Percentiles rank a stretch among this genome's conserved stretches.
phyloP scores from a whole-genome alignment of 495 filamentous ascomycete genomes.

The Tirmania nivea region DNA sequence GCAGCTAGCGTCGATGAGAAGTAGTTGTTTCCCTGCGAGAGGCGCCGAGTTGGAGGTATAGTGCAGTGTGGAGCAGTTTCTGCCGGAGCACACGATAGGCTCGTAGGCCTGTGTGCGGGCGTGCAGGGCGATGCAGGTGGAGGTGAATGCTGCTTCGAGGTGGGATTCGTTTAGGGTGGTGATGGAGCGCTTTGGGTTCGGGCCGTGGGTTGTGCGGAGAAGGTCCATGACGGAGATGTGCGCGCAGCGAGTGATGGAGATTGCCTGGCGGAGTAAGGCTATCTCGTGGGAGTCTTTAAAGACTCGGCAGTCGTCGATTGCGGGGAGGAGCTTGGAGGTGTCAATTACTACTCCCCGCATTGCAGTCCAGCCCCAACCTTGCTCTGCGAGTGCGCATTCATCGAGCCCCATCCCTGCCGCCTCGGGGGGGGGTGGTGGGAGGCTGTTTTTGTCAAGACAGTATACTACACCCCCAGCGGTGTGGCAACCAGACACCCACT shows the following conservation, averaged over 20 bases:
- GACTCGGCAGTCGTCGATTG: slow-evolving; percentile 49
- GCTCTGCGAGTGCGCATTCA: not conserved
- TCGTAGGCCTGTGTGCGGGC: slow-evolving; percentile 65
- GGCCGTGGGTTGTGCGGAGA: slow-evolving; percentile 24
- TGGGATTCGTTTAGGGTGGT: slow-evolving; percentile 46
- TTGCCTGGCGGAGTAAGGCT: slow-evolving; percentile 53
- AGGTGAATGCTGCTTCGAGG: slow-evolving; percentile 53
- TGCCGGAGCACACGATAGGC: slow-evolving; percentile 61
- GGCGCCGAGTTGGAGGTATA: slow-evolving; percentile 58
- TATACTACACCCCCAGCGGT: slow-evolving; percentile 3
- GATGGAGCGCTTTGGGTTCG: slow-evolving; percentile 18
- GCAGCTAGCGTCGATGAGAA: slow-evolving; percentile 67
- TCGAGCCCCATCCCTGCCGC: not conserved
- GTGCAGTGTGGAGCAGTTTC: slow-evolving; percentile 65
- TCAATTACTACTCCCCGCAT: slow-evolving; percentile 18
- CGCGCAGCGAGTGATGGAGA: slow-evolving; percentile 48
- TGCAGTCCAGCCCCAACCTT: slow-evolving; percentile 2
- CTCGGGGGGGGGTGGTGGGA: slow-evolving; percentile 5
- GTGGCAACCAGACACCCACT: slow-evolving; percentile 3
- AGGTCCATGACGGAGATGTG: slow-evolving; percentile 44
- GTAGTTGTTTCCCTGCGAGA: slow-evolving; percentile 41
- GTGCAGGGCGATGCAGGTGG: slow-evolving; percentile 43
- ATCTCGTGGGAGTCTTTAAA: slow-evolving; percentile 71
- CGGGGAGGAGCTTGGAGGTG: slow-evolving; percentile 30
- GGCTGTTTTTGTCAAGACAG: slow-evolving; percentile 11